Base-by-base conservation (phyloP, 805 yeast species). In the Saccharomycopsis sp. region DNA sequence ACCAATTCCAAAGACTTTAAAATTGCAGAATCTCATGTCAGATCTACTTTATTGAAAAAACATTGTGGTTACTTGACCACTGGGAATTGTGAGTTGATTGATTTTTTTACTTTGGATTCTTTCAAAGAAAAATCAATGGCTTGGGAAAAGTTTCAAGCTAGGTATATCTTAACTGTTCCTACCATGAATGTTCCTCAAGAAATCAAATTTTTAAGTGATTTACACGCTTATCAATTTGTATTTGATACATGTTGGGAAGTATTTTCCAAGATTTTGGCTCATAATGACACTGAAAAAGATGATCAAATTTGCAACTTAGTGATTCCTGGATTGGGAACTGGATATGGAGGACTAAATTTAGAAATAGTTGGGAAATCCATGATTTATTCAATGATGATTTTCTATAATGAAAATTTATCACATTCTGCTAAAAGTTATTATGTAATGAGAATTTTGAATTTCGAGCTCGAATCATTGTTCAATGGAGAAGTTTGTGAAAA, bases 241-340 rank as follows among this genome's bases (percentile, higher is more conserved):
- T 40, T 44, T 29, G 44, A 44, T 28, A 38, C 33, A 13, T 37
- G 45, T 29, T 44, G 47, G 47, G 34, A 36, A 5, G 18, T 44
- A 15, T 44, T 41, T 19, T 20, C 42, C 12, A 15, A 26, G 6
- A 31, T 41, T 26, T 27, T 23, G 20, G 18, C 21, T 6, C 41
- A 33, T 31, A 41, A 41, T 21, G 17, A 21, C 13, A 15, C 35
- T 15, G 17, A 32, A 10, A 32, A 32, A 2, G 35, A 32, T 18
- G 5, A 6, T 28, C 15, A 28, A 14, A 28, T 28, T 28, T 32
- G 21, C 6, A 32, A 10, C 21, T 9, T 32, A 10, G 35, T 32
- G 25, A 8, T 32, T 9, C 10, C 35, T 8, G 21, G 23, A 12
- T 18, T 32, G 13, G 35, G 35, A 12, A 19, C 35, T n/a, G 35